Evolutionary conservation across 1,139 yeast species (phyloP), one percentile per base, ranked within the genome.

Genomic region (Yamadazyma diospyri): DNA sequence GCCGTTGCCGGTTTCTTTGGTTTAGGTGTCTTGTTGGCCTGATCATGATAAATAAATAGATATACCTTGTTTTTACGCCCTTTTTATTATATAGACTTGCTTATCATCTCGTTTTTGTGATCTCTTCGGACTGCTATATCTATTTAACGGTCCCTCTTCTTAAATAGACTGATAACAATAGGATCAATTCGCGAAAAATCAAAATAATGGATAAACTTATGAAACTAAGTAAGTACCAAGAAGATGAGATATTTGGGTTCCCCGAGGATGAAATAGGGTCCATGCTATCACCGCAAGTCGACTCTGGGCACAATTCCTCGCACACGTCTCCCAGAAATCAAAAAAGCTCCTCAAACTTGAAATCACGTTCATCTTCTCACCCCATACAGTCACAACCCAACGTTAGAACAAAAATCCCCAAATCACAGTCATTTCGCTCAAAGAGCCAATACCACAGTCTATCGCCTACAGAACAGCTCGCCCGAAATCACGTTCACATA

Each of bases 171-270:
- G n/a, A n/a, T n/a, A n/a, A n/a, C n/a, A n/a, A n/a, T n/a, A n/a
- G n/a, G n/a, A n/a, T n/a, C n/a, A n/a, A n/a, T n/a, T n/a, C n/a
- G n/a, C n/a, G n/a, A n/a, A n/a, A n/a, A n/a, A 29, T 29, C 22
- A 28, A 33, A 29, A 33, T 12, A 11, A 21, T 25, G 31, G 31
- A 38, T 32, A 42, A 43, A 28, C 26, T 34, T 2, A 35, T 43
- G 21, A 43, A 50, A 25, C 39, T 53, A 12, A 44, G 46, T 30
- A 48, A 48, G 25, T 53, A 35, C 26, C 49, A 45, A 24, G 40
- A 36, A 16, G 60, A 59, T 34, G 63, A 61, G 29, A 53, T 61
- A 18, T 60, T 61, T 46, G 66, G 65, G 2, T 53, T 53, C 37
- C 46, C 43, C 6, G 57, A 52, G 33, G 46, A 33, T 36, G 42